Percentiles rank a stretch among this genome's conserved stretches.
Evolutionary conservation across 305 asterid species (phyloP).

Genomic region (Plantago coronopus): DNA sequence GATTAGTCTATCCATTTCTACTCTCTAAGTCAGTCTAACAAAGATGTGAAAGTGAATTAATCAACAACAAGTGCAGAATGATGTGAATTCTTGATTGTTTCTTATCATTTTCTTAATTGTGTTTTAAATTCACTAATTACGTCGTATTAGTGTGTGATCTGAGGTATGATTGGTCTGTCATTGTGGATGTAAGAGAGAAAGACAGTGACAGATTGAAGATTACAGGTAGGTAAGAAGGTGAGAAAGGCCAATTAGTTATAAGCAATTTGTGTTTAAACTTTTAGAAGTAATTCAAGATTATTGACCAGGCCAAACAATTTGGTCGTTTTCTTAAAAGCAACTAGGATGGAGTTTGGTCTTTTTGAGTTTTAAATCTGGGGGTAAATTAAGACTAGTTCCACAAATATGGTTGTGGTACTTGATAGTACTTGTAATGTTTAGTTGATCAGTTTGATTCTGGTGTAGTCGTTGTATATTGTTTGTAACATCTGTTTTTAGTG

Average conservation of each 20-base stretch:
- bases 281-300: neutral
- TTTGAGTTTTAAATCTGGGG: too few species aligned
- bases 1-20: conserved; percentile 51
- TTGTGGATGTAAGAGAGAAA: neutral
- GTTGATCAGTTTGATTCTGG: too few species aligned
- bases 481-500: too few species aligned
- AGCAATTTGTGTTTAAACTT: neutral
- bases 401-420: too few species aligned
- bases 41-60: neutral
- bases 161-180: neutral
- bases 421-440: too few species aligned
- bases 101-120: neutral
- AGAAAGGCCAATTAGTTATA: neutral
- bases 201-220: neutral
- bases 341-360: neutral
- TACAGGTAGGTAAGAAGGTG: conserved; percentile 8
- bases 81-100: neutral
- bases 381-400: neutral
- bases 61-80: neutral
- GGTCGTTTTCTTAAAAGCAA: neutral
- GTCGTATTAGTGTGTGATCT: neutral
- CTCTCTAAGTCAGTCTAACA: neutral
- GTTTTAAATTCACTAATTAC: neutral
- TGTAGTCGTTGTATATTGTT: too few species aligned
- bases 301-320: conserved; percentile 9